Percentiles rank a stretch among this genome's conserved stretches.
Evolutionary conservation across 192 early-diverging fungal species (phyloP).

Genomic region (Backusella sp.): DNA sequence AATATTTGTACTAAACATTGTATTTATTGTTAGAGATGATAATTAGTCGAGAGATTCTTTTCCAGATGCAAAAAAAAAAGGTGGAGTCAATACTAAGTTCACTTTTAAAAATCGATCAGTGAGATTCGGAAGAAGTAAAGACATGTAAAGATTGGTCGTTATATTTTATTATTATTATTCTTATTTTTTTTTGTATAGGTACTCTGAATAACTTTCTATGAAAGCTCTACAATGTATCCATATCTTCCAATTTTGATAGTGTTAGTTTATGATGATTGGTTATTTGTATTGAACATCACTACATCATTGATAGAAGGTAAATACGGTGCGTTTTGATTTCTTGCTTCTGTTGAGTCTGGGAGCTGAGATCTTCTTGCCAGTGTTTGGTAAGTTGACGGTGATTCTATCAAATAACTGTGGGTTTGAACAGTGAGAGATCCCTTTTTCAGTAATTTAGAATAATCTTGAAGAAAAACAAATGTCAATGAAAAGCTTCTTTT

Average conservation of each 20-base stretch:
- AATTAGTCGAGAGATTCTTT: background rate
- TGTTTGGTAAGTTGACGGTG: background rate
- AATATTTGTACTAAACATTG: no score
- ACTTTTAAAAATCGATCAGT: background rate
- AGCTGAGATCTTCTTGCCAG: background rate
- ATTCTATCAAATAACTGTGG: conserved; percentile 11
- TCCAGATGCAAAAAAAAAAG: background rate
- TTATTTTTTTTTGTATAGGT: background rate
- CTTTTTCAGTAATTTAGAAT: conserved; percentile 11
- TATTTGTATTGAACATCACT: background rate
- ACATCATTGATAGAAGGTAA: background rate
- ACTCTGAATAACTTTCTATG: background rate
- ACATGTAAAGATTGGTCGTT: background rate
- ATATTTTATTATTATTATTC: background rate
- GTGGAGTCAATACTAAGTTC: background rate
- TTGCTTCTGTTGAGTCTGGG: background rate
- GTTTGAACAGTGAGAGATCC: conserved; percentile 13
- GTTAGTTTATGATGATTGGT: background rate
- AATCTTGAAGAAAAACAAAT: background rate
- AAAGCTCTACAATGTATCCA: background rate
- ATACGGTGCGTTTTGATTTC: background rate
- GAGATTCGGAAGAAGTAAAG: background rate
- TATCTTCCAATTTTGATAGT: background rate
- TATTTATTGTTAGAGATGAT: background rate
- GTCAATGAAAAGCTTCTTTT: background rate